phyloP scores from a whole-genome alignment of 2,329 filamentous ascomycete species.

The Xylaria arbuscula region DNA sequence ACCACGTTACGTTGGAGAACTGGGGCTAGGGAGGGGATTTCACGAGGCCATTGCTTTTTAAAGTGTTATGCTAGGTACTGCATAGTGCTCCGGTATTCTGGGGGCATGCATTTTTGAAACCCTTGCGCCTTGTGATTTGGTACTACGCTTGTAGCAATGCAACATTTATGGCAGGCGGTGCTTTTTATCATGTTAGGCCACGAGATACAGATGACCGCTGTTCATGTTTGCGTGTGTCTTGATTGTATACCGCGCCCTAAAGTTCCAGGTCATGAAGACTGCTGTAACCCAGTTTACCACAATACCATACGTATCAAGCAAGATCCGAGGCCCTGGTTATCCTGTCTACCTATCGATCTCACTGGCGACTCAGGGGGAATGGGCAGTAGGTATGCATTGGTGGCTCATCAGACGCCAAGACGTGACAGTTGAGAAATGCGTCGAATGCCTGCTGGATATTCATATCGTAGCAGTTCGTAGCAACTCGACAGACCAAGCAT shows the following conservation, averaged over 20 bases:
- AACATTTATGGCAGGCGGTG: too few relatives aligned
- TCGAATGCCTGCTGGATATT: background rate
- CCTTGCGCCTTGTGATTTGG: too few relatives aligned
- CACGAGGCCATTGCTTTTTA: background rate
- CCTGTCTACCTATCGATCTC: background rate
- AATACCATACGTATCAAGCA: background rate
- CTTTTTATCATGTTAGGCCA: too few relatives aligned
- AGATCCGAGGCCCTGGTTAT: background rate
- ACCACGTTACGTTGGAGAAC: background rate
- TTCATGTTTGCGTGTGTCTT: too few relatives aligned
- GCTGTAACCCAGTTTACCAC: background rate
- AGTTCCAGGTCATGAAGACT: background rate
- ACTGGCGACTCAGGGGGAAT: background rate
- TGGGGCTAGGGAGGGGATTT: background rate
- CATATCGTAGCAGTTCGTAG: background rate
- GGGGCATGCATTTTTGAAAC: too few relatives aligned
- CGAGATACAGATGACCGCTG: too few relatives aligned
- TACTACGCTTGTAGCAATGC: too few relatives aligned
- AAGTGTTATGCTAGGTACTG: background rate
- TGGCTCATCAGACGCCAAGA: constrained; percentile 31
- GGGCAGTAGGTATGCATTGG: background rate
- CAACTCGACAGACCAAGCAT: background rate
- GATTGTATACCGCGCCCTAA: background rate
- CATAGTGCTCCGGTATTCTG: too few relatives aligned
- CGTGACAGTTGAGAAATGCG: constrained; percentile 3